phyloP scores from a whole-genome alignment of 2,329 filamentous ascomycete genomes.

The Camillea tinctor region DNA sequence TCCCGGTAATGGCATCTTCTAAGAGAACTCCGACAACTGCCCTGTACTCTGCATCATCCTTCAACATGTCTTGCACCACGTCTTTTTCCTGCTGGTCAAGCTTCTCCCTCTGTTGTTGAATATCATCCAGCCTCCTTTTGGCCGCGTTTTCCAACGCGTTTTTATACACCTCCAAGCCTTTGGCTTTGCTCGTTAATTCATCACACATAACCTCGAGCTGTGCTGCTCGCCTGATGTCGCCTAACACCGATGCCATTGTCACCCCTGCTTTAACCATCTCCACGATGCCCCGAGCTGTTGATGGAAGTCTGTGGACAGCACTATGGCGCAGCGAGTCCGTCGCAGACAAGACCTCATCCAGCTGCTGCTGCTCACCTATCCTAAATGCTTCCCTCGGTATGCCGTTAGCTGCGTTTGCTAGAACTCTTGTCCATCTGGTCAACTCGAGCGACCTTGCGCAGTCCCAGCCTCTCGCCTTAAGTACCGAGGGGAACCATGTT shows the following conservation, averaged over 20 bases:
- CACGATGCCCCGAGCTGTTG: conserved; percentile 26
- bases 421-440: conserved; percentile 32
- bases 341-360: conserved; percentile 25
- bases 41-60: conserved; percentile 31
- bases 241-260: conserved; percentile 27
- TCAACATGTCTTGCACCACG: conserved; percentile 26
- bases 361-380: conserved; percentile 7
- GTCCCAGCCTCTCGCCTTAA: conserved; percentile 30
- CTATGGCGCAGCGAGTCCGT: conserved; percentile 31
- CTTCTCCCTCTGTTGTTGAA: conserved; percentile 35
- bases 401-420: conserved; percentile 23
- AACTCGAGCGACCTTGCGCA: conserved; percentile 38
- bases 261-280: conserved; percentile 30
- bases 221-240: conserved; percentile 27
- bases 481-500: conserved; percentile 32
- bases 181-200: conserved; percentile 30
- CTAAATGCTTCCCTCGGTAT: conserved; percentile 26
- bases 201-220: conserved; percentile 29
- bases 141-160: conserved; percentile 31
- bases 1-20: conserved; percentile 24
- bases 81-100: conserved; percentile 35
- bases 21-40: conserved; percentile 30
- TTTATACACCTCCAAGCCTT: conserved; percentile 35
- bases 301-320: conserved; percentile 33
- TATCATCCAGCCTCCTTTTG: conserved; percentile 28